Evolutionary conservation across 176 grass and related monocot species (phyloP), one percentile per base, ranked within the genome.

Genomic region (Alopecurus myosuroides): DNA sequence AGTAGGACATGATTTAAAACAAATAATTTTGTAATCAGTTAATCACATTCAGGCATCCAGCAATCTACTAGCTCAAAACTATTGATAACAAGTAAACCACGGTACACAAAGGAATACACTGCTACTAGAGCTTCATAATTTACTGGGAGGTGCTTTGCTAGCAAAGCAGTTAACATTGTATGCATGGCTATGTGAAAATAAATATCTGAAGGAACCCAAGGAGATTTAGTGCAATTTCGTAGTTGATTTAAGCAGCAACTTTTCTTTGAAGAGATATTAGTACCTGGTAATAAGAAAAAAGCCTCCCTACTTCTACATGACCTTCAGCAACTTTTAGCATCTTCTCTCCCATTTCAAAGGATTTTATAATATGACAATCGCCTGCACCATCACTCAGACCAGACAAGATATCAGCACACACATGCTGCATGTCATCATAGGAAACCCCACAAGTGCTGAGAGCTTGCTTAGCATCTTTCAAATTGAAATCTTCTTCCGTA

Each of bases 231-330:
- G 18, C 49, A 70, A 61, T 52, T 53, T 42, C 50, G 55, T 44
- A 52, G 74, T 44, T 74, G 18, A 64, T 31, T 74, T 48, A 58
- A 78, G 15, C 20, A 75, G 65, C 31, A 74, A 67, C 0, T 17
- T 83, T 79, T 83, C 49, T 56, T 71, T 62, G 25, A 78, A 84
- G 34, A 74, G 42, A 76, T 11, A 40, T 65, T 30, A 68, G 67
- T 77, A 98, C 96, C 96, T 98, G 96, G 88, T 95, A 98, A 89
- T 98, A 95, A 82, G 93, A 81, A 90, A 95, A 92, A 66, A 98
- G 83, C 75, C 96, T 86, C 36, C 93, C 93, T 56, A 95, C 93
- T 95, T 98, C 96, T 34, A 98, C 85, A n/a, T 95, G 96, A 70
- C 96, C 96, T 90, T 98, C 93, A 82, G 91, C 89, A 89, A 94